Percentiles rank a stretch among this genome's conserved stretches.
phyloP scores from a whole-genome alignment of 2,329 filamentous ascomycete genomes.

The Talaromyces sp. region DNA sequence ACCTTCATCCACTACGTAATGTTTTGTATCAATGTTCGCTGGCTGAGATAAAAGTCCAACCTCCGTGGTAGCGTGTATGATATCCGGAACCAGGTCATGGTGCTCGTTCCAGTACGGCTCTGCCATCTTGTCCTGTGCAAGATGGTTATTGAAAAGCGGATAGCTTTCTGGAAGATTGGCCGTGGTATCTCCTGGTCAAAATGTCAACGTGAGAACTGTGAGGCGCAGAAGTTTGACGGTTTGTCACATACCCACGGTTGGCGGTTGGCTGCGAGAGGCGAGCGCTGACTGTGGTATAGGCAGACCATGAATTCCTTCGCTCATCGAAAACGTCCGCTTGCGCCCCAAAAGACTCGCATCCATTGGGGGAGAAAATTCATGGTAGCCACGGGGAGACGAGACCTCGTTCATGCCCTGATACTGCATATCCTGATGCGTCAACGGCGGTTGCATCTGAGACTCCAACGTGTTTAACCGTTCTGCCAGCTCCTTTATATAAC shows the following conservation, averaged over 20 bases:
- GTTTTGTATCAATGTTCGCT: conserved; percentile 28
- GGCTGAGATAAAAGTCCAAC: conserved; percentile 20
- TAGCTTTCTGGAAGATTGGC: conserved; percentile 12
- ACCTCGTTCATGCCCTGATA: conserved; percentile 41
- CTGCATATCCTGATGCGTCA: conserved; percentile 35
- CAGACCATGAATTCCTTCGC: conserved; percentile 40
- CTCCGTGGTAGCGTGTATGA: conserved; percentile 7
- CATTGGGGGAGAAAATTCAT: conserved; percentile 51
- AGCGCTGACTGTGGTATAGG: conserved; percentile 38
- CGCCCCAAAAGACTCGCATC: conserved; percentile 35
- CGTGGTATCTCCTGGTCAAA: conserved; percentile 9
- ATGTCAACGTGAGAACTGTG: conserved; percentile 3
- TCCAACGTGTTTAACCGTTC: conserved; percentile 80
- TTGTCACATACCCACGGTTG: conserved; percentile 26
- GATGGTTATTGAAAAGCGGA: conserved; percentile 27
- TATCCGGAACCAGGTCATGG: conserved; percentile 7
- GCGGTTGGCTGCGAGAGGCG: conserved; percentile 28
- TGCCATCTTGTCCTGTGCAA: conserved; percentile 27
- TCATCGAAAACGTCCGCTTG: conserved; percentile 48
- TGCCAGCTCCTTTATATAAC: conserved; percentile 87
- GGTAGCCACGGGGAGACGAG: conserved; percentile 40
- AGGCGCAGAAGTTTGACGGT: background rate
- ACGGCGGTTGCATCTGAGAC: conserved; percentile 57
- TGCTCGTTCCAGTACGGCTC: conserved; percentile 35
- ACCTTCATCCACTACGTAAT: conserved; percentile 33